phyloP scores from a whole-genome alignment of 352 stramenopile species.

The Peronospora belbahrii region DNA sequence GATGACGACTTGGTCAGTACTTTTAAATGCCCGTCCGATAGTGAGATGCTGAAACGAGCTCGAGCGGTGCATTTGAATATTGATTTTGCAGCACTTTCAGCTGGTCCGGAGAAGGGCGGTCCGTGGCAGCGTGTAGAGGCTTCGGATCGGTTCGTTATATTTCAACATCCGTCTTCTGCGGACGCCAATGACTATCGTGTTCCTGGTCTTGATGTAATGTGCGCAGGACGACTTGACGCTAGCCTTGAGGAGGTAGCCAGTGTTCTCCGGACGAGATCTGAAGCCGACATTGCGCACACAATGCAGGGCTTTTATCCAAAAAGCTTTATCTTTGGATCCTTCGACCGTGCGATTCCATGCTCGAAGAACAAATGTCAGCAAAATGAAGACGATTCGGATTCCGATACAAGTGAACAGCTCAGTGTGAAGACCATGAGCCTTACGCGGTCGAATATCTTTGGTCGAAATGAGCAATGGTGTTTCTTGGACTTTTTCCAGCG shows the following conservation, averaged over 20 bases:
- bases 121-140: conserved; percentile 21
- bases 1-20: background rate
- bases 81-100: conserved; percentile 19
- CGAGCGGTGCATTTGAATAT: conserved; percentile 11
- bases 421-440: conserved; percentile 34
- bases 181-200: background rate
- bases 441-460: conserved; percentile 18
- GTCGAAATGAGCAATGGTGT: conserved; percentile 33
- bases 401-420: conserved; percentile 15
- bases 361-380: background rate
- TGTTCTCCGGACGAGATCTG: conserved; percentile 10
- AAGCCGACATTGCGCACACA: conserved; percentile 13
- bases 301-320: conserved; percentile 33
- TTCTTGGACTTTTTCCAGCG: conserved; percentile 29
- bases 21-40: conserved; percentile 8
- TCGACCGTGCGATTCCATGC: conserved; percentile 23
- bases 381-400: background rate
- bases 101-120: conserved; percentile 11
- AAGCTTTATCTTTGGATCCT: conserved; percentile 29
- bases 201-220: conserved; percentile 25
- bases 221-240: conserved; percentile 21
- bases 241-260: conserved; percentile 27
- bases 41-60: conserved; percentile 18
- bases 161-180: conserved; percentile 6
- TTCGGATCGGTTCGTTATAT: conserved; percentile 20